A percentile compares a stretch with the other conserved stretches of the same genome.
Evolutionary conservation across 148 eudicot genomes (phyloP).

Genomic region (Rhododendron ovatum): DNA sequence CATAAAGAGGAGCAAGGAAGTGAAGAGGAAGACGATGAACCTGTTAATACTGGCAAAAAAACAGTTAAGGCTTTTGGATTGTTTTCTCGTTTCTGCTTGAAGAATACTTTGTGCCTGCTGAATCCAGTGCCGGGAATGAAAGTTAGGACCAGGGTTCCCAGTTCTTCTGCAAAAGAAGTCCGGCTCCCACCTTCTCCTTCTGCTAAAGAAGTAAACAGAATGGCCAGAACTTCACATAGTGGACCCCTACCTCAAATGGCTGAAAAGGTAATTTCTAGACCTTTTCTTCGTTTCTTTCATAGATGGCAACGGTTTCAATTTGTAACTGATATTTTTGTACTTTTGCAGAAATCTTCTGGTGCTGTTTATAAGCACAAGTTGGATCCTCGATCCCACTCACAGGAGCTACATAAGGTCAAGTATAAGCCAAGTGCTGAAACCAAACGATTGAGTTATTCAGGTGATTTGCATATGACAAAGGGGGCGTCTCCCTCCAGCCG

Average conservation of each 20-base stretch:
- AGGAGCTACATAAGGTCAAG: conserved; percentile 50
- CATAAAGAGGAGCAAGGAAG: conserved; percentile 42
- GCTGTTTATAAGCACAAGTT: conserved; percentile 31
- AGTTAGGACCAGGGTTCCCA: conserved; percentile 27
- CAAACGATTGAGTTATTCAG: conserved; percentile 47
- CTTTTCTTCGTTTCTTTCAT: background rate
- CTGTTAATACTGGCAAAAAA: conserved; percentile 27
- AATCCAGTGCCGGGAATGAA: conserved; percentile 71
- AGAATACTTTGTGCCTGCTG: conserved; percentile 58
- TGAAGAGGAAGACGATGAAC: conserved; percentile 44
- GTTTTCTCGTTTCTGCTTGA: conserved; percentile 82
- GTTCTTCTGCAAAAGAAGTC: conserved; percentile 40
- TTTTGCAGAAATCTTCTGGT: conserved; percentile 29
- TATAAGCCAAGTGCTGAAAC: conserved; percentile 17
- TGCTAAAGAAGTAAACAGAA: conserved; percentile 38
- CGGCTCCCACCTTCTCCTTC: conserved; percentile 18
- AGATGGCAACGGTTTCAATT: background rate
- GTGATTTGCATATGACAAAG: conserved; percentile 45
- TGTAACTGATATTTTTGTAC: background rate
- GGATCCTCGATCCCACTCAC: conserved; percentile 40
- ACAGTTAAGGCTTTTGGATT: conserved; percentile 55
- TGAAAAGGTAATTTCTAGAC: conserved; percentile 40
- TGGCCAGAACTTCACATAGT: conserved; percentile 44
- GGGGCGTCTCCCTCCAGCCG: conserved; percentile 53
- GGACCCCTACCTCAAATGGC: conserved; percentile 43